phyloP scores from a whole-genome alignment of 2,329 filamentous ascomycete species.

The Ceratocystis albifundus region DNA sequence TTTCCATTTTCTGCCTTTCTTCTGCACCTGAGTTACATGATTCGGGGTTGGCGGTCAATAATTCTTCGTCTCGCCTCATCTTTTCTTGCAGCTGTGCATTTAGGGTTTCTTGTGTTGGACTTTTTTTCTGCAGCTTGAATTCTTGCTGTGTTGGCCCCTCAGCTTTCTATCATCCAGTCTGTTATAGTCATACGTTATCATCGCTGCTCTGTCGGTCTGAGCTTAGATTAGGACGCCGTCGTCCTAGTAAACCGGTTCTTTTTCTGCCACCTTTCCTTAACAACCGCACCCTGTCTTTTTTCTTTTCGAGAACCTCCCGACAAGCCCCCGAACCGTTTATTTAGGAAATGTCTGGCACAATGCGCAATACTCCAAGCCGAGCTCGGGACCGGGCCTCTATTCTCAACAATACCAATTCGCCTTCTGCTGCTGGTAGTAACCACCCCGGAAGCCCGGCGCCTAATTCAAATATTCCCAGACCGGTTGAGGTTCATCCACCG shows the following conservation, averaged over 20 bases:
- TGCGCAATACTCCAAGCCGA: constrained; percentile 58
- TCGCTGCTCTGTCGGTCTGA: background rate
- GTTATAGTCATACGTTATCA: background rate
- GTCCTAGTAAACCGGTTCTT: background rate
- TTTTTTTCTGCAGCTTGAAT: background rate
- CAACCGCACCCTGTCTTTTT: background rate
- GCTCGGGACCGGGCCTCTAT: constrained; percentile 46
- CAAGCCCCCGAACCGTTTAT: background rate
- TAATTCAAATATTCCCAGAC: constrained; percentile 58
- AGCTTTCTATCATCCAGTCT: background rate
- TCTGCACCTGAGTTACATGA: constrained; percentile 12
- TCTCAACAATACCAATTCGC: constrained; percentile 26
- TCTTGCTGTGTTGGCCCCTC: constrained; percentile 6
- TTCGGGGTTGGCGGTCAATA: constrained; percentile 14
- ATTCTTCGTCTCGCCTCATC: constrained; percentile 12
- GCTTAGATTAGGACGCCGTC: constrained; percentile 5
- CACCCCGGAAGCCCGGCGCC: constrained; percentile 49
- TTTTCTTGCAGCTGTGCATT: constrained; percentile 3
- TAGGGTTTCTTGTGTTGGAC: constrained; percentile 6
- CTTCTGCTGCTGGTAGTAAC: constrained; percentile 11
- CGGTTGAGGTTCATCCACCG: constrained; percentile 50
- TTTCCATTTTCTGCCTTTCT: background rate
- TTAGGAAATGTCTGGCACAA: constrained; percentile 43
- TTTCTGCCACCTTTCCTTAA: background rate
- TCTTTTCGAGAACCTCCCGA: background rate